Conservation (phyloP, 805 yeast genomes). For the Candida chauliodis region DNA sequence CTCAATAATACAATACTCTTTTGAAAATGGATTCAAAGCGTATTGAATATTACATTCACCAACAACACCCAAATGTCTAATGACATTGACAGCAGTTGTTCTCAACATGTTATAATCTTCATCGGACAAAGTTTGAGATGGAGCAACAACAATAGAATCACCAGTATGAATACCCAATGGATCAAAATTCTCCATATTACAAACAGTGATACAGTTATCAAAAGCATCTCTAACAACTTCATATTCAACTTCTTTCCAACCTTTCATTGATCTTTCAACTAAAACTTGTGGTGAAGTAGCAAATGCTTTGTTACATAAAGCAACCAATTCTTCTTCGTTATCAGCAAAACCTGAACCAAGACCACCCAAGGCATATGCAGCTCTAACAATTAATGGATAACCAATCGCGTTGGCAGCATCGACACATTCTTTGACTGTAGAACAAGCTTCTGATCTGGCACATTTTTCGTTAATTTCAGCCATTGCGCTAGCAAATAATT, state of each 20-base stretch:
- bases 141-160: slow-evolving; percentile 98
- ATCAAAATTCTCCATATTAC: slow-evolving; percentile 99
- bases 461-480: slow-evolving; percentile 93
- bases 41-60: slow-evolving; percentile 99
- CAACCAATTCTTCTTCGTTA: slow-evolving; percentile 76
- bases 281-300: slow-evolving; percentile 95
- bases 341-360: slow-evolving; percentile 97
- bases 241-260: slow-evolving; percentile 98
- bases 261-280: slow-evolving; percentile 95
- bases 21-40: slow-evolving; percentile 88
- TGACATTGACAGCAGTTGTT: slow-evolving; percentile 95
- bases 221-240: slow-evolving; percentile 97
- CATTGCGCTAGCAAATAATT: slow-evolving; percentile 90
- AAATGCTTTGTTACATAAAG: slow-evolving; percentile 84
- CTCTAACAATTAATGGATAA: slow-evolving; percentile 94
- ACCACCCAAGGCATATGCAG: slow-evolving; percentile 97
- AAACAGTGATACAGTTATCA: slow-evolving; percentile 97
- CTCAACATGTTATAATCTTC: slow-evolving; percentile 97
- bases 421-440: slow-evolving; percentile 75
- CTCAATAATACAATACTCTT: slow-evolving; percentile 95
- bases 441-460: slow-evolving; percentile 88
- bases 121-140: slow-evolving; percentile 94
- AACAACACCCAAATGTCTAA: slow-evolving; percentile 96
- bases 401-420: slow-evolving; percentile 83
- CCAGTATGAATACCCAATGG: slow-evolving; percentile 99